Percentiles rank a stretch among this genome's conserved stretches.
These are phyloP conservation scores for Aspergillus felis DNA, from an alignment of 2,329 filamentous ascomycete species.

Conservation along the genomic window DNA sequence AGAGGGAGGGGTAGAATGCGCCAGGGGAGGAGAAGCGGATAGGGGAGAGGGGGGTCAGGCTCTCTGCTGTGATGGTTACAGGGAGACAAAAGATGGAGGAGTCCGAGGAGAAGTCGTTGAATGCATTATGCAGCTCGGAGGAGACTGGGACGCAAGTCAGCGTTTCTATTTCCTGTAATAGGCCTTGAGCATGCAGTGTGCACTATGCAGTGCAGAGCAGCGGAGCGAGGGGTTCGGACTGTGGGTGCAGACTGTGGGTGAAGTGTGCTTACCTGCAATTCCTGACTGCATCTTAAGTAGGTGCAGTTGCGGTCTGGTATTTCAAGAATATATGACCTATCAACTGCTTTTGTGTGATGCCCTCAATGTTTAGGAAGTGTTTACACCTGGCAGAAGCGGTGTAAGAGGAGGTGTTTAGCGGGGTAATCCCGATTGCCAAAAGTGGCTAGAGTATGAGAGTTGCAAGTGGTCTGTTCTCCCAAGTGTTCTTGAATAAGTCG, in stretches of 20 bases:
- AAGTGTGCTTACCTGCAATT: constrained; percentile 38
- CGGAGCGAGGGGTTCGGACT: neutral
- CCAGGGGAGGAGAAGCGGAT: constrained; percentile 38
- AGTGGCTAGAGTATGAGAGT: neutral
- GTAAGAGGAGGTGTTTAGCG: constrained; percentile 13
- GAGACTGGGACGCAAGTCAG: constrained; percentile 32
- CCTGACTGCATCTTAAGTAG: constrained; percentile 45
- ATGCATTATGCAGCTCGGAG: constrained; percentile 45
- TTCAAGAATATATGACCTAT: constrained; percentile 7
- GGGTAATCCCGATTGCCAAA: constrained; percentile 4
- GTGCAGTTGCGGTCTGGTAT: constrained; percentile 12
- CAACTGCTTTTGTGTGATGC: constrained; percentile 1
- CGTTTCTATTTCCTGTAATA: neutral
- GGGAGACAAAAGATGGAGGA: constrained; percentile 43
- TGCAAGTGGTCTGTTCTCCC: neutral
- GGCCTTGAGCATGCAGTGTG: constrained; percentile 4
- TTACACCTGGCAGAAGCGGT: constrained; percentile 24
- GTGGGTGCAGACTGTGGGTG: neutral
- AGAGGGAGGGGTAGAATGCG: constrained; percentile 50
- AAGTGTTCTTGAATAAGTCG: neutral
- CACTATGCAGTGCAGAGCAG: neutral
- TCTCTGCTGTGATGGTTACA: constrained; percentile 43
- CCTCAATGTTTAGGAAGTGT: constrained; percentile 12
- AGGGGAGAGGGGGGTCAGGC: constrained; percentile 37
- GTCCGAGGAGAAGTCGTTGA: constrained; percentile 41